Evolutionary conservation across 2,329 filamentous ascomycete genomes (phyloP).

Genomic region (Fusarium siculi): DNA sequence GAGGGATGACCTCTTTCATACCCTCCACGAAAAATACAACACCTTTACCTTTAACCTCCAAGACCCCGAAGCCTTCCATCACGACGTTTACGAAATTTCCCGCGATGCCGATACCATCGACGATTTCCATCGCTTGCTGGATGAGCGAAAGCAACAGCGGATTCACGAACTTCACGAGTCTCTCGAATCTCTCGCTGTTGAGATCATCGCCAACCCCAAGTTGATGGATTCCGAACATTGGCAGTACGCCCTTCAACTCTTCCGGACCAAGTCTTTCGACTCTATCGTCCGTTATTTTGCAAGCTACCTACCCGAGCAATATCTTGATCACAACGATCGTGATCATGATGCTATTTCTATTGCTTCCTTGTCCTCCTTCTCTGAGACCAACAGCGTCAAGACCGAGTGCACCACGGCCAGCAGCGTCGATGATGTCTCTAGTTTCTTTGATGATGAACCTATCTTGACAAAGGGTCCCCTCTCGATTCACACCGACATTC

Average conservation of each 20-base stretch:
- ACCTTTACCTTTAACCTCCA: constrained; percentile 66
- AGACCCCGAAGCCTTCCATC: constrained; percentile 69
- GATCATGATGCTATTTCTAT: constrained; percentile 43
- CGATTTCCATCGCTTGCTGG: constrained; percentile 66
- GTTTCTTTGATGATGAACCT: constrained; percentile 57
- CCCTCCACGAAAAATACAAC: constrained; percentile 69
- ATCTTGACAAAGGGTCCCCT: constrained; percentile 59
- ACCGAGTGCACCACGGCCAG: constrained; percentile 53
- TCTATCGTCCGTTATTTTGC: constrained; percentile 70
- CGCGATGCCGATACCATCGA: constrained; percentile 59
- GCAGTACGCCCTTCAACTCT: constrained; percentile 68
- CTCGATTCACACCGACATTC: constrained; percentile 42
- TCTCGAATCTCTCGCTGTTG: constrained; percentile 67
- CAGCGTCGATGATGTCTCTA: constrained; percentile 52
- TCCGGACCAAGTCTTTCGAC: constrained; percentile 68
- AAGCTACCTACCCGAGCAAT: constrained; percentile 65
- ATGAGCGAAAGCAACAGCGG: constrained; percentile 64
- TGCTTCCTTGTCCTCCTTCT: constrained; percentile 51
- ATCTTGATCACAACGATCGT: constrained; percentile 56
- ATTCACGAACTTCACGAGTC: constrained; percentile 65
- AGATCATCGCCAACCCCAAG: constrained; percentile 69
- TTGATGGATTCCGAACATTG: constrained; percentile 69
- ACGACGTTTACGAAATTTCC: constrained; percentile 70
- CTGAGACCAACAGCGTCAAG: constrained; percentile 52
- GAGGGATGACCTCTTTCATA: constrained; percentile 66